phyloP scores from a whole-genome alignment of 495 filamentous ascomycete genomes.

The Hapsidospora chrysogenum region DNA sequence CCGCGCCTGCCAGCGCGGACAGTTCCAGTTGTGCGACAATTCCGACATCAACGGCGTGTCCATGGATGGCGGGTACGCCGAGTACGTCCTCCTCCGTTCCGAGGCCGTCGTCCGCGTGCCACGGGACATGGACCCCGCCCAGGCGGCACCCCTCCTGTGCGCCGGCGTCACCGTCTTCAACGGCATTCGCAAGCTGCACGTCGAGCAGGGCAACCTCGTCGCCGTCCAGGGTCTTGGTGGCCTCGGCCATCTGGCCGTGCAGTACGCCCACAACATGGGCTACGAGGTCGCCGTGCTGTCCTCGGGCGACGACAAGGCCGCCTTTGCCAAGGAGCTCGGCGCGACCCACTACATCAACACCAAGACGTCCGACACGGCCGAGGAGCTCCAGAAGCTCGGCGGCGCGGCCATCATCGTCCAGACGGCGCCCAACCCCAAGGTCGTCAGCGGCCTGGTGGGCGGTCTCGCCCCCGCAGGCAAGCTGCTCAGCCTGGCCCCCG shows the following conservation, averaged over 20 bases:
- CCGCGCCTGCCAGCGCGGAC: constrained; percentile 26
- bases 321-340: constrained; percentile 43
- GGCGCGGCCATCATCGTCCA: constrained; percentile 45
- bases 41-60: constrained; percentile 34
- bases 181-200: constrained; percentile 42
- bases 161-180: constrained; percentile 63
- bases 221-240: constrained; percentile 51
- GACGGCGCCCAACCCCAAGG: constrained; percentile 41
- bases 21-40: constrained; percentile 37
- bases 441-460: constrained; percentile 34
- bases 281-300: constrained; percentile 48
- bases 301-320: constrained; percentile 35
- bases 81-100: constrained; percentile 44
- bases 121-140: constrained; percentile 34
- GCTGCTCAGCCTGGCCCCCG: constrained; percentile 38
- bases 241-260: constrained; percentile 50
- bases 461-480: constrained; percentile 42
- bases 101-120: constrained; percentile 51
- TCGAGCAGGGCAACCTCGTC: constrained; percentile 39
- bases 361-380: constrained; percentile 31
- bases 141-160: constrained; percentile 52
- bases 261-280: constrained; percentile 49
- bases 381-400: constrained; percentile 37
- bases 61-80: constrained; percentile 38
- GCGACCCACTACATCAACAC: constrained; percentile 53